phyloP scores from a whole-genome alignment of 2,329 filamentous ascomycete species.

The Fusarium redolens region DNA sequence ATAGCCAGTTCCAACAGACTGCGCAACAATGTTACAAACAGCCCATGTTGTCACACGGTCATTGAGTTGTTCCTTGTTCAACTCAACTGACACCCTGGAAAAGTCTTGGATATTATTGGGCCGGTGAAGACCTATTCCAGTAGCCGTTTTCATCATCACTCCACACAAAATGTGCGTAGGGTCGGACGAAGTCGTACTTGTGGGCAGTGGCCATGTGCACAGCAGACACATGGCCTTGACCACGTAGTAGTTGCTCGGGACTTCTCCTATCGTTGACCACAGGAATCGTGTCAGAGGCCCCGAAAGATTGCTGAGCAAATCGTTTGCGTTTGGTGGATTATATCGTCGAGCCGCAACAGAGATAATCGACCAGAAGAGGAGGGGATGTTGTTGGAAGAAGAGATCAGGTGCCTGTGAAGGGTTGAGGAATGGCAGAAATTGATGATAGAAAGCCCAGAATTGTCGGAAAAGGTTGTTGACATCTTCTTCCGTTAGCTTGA shows the following conservation, averaged over 20 bases:
- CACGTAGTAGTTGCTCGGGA: constrained; percentile 82
- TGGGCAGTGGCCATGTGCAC: constrained; percentile 85
- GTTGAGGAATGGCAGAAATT: constrained; percentile 81
- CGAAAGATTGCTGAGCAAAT: constrained; percentile 74
- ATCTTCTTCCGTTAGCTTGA: constrained; percentile 72
- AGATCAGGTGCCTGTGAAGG: constrained; percentile 74
- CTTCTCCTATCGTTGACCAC: constrained; percentile 81
- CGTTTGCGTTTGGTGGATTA: constrained; percentile 64
- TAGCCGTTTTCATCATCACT: constrained; percentile 88
- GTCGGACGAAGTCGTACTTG: constrained; percentile 82
- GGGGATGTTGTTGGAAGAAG: constrained; percentile 80
- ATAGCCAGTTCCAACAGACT: constrained; percentile 84
- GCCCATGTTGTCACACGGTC: constrained; percentile 86
- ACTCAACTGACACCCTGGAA: constrained; percentile 77
- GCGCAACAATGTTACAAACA: constrained; percentile 85
- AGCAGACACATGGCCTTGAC: constrained; percentile 84
- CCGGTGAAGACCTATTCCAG: constrained; percentile 83
- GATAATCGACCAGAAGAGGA: constrained; percentile 88
- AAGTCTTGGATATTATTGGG: constrained; percentile 88
- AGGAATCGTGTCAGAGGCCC: constrained; percentile 76
- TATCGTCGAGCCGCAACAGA: constrained; percentile 80
- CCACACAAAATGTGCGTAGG: constrained; percentile 85
- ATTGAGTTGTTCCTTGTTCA: constrained; percentile 82
- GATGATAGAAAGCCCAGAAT: constrained; percentile 81
- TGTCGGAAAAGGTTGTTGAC: constrained; percentile 75